Evolutionary conservation across 2,329 filamentous ascomycete genomes (phyloP).

Genomic region (Dryadomyces sulphureus): DNA sequence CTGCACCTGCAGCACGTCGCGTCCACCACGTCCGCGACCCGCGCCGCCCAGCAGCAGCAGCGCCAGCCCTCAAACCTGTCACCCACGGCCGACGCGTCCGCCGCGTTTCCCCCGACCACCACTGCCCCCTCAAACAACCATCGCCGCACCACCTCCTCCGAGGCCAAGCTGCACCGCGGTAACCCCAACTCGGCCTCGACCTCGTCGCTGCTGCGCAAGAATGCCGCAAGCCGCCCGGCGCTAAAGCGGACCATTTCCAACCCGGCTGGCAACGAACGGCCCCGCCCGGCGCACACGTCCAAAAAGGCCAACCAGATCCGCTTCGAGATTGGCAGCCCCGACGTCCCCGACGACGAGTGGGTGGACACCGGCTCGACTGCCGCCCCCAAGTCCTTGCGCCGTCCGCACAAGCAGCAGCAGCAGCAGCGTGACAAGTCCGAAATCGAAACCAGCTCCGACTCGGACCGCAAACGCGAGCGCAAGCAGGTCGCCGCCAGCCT

Average conservation of each 20-base stretch:
- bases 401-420: not conserved
- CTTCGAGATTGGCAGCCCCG: constrained; percentile 43
- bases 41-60: constrained; percentile 9
- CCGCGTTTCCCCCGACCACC: not conserved
- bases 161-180: constrained; percentile 28
- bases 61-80: constrained; percentile 8
- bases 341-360: constrained; percentile 43
- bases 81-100: constrained; percentile 12
- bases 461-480: not conserved
- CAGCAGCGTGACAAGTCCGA: not conserved
- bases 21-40: constrained; percentile 13
- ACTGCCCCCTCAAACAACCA: too few species aligned
- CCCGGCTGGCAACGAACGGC: constrained; percentile 24
- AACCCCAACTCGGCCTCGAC: constrained; percentile 27
- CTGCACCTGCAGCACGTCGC: constrained; percentile 14
- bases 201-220: constrained; percentile 37
- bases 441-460: not conserved
- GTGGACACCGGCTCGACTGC: constrained; percentile 50
- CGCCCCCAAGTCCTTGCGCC: not conserved
- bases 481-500: too few species aligned
- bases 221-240: constrained; percentile 22
- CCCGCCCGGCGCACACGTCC: constrained; percentile 4
- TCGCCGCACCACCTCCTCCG: constrained; percentile 33
- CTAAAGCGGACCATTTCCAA: constrained; percentile 39
- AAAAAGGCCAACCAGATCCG: constrained; percentile 32